phyloP scores from a whole-genome alignment of 208 protist genomes.

The Herpetomonas samuelpessoai region DNA sequence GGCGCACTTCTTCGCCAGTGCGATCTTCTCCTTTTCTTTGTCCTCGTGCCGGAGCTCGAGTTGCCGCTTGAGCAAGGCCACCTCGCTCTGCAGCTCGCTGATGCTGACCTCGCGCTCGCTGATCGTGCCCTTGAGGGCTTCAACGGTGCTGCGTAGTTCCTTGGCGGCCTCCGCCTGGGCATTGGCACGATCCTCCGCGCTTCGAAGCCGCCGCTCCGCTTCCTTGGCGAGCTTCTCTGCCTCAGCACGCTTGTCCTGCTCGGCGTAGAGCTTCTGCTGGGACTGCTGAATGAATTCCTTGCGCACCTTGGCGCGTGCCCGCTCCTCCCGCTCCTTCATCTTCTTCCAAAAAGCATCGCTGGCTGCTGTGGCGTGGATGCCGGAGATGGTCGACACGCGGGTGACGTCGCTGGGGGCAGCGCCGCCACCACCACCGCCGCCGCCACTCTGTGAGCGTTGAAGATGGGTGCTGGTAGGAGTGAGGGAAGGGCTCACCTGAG shows the following conservation, averaged over 20 bases:
- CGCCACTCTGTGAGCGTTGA: not conserved
- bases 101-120: slow-evolving; percentile 20
- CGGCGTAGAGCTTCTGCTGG: slow-evolving; percentile 20
- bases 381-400: not conserved
- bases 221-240: slow-evolving; percentile 15
- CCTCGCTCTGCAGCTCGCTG: slow-evolving; percentile 16
- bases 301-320: slow-evolving; percentile 24
- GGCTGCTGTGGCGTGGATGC: not conserved
- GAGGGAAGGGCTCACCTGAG: not conserved
- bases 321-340: slow-evolving; percentile 28
- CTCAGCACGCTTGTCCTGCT: slow-evolving; percentile 21
- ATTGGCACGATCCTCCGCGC: slow-evolving; percentile 8
- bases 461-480: slow-evolving; percentile 3
- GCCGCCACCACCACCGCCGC: not conserved
- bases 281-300: slow-evolving; percentile 27
- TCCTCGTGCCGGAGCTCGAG: slow-evolving; percentile 1
- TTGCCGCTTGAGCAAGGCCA: slow-evolving; percentile 18
- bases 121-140: slow-evolving; percentile 21
- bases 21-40: not conserved
- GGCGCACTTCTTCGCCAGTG: not conserved
- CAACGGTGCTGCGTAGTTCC: slow-evolving; percentile 7
- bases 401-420: not conserved
- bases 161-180: slow-evolving; percentile 9
- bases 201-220: not conserved
- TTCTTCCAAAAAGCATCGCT: slow-evolving; percentile 27